Base-by-base conservation (phyloP, 257 asterid species). In the Hygrophila difformis region DNA sequence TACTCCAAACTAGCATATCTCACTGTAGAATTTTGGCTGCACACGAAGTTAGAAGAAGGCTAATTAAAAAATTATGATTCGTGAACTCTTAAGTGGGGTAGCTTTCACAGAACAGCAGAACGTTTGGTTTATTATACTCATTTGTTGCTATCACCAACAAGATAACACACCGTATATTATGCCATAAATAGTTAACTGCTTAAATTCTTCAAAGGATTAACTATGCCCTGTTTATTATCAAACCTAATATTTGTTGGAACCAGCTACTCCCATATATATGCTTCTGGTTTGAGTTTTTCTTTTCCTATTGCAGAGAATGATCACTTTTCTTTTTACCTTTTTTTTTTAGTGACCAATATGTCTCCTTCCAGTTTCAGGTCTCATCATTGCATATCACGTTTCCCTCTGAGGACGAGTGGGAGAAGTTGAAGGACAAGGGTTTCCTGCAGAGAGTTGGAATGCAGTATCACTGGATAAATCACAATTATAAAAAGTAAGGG, bases 381-480 rank as follows among this genome's bases (percentile, higher is more conserved):
- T 89, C 98, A 40, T 77, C 98, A 10, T 79, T 89, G 54, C 98
- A 89, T 77, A 68, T 89, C 55, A 89, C 98, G 51, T 85, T 89
- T 67, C 79, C 87, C 41, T 56, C 93, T 44, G 71, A 65, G 39
- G 55, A 53, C 53, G 98, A 89, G 79, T 81, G 77, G 68, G 61
- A 51, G 36, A 82, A 68, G 61, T 57, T 89, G 69, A 74, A 72
- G 75, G 79, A 67, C 52, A 75, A 69, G 72, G 98, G 94, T 49
- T 89, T 89, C 68, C 86, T 85, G 58, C 96, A 79, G 75, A 77
- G 98, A 69, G 54, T 61, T 0, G 98, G 96, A 47, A 85, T 89
- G 86, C 98, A 89, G 70, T 89, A 85, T 67, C 98, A 85, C 66
- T 89, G 96, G 96, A 66, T 67, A 69, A 89, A 89, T 66, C 93